phyloP scores from a whole-genome alignment of 371 early-diverging fungal species.

The Batkoa obscura region DNA sequence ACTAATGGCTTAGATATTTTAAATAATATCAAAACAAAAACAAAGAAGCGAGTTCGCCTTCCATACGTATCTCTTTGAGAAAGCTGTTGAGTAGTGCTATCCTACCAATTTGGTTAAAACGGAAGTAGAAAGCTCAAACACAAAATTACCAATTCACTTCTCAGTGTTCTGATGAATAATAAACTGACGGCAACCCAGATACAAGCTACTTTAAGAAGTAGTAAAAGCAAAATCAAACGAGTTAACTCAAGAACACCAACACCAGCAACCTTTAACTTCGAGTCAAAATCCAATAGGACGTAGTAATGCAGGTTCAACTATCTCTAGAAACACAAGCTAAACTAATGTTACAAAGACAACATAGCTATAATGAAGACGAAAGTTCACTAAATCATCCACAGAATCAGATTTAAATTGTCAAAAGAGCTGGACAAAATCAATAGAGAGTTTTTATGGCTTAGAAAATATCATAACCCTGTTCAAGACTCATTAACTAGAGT shows the following conservation, averaged over 20 bases:
- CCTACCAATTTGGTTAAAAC: not conserved
- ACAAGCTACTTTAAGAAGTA: not conserved
- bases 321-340: slow-evolving; percentile 33
- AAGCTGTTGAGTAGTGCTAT: not conserved
- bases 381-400: slow-evolving; percentile 22
- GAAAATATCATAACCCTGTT: not conserved
- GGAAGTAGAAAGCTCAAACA: not conserved
- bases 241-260: slow-evolving; percentile 1
- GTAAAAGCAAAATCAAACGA: not conserved
- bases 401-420: slow-evolving; percentile 23
- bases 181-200: not conserved
- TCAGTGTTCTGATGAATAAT: not conserved
- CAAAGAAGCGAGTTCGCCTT: not conserved
- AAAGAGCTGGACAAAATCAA: slow-evolving; percentile 23
- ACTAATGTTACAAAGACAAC: slow-evolving; percentile 23
- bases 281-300: no score
- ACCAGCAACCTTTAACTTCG: no score
- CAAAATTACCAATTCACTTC: not conserved
- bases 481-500: not conserved
- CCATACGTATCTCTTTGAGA: not conserved
- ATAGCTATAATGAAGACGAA: slow-evolving; percentile 23
- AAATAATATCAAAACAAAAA: not conserved
- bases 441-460: slow-evolving; percentile 17
- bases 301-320: not conserved
- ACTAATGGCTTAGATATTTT: no score